Percentiles rank a stretch among this genome's conserved stretches.
These are phyloP conservation scores for Stentor roeselii DNA, from an alignment of 73 alveolate species.

Conservation along the genomic window DNA sequence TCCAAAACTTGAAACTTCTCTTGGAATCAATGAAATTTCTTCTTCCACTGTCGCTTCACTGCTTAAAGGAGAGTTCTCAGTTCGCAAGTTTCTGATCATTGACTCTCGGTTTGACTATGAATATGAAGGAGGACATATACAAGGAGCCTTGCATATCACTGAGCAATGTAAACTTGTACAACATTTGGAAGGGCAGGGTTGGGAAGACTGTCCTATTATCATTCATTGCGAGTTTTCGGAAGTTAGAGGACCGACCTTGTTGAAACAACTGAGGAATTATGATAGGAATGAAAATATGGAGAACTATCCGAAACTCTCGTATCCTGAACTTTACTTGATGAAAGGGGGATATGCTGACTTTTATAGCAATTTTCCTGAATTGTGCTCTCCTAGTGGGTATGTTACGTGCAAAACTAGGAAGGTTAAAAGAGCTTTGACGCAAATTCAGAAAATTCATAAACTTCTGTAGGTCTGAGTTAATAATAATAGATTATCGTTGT, in stretches of 20 bases:
- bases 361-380: background rate
- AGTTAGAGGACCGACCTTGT: background rate
- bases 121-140: constrained; percentile 26
- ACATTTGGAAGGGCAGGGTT: background rate
- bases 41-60: background rate
- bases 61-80: background rate
- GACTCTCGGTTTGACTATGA: constrained; percentile 17
- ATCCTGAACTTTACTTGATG: constrained; percentile 16
- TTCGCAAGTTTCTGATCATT: background rate
- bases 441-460: too few relatives aligned
- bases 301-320: background rate
- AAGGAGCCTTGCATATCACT: background rate
- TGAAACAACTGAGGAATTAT: background rate
- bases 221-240: constrained; percentile 21
- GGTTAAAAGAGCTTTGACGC: background rate
- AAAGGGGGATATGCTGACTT: constrained; percentile 25
- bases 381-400: background rate
- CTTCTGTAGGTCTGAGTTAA: too few relatives aligned
- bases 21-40: background rate
- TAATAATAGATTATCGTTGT: too few relatives aligned
- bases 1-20: background rate
- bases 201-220: constrained; percentile 21
- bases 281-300: constrained; percentile 13
- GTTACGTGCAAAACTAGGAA: background rate
- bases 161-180: background rate